Evolutionary conservation across 75 land plant species (phyloP), one percentile per base, ranked within the genome.

Genomic region (Pinus taeda): DNA sequence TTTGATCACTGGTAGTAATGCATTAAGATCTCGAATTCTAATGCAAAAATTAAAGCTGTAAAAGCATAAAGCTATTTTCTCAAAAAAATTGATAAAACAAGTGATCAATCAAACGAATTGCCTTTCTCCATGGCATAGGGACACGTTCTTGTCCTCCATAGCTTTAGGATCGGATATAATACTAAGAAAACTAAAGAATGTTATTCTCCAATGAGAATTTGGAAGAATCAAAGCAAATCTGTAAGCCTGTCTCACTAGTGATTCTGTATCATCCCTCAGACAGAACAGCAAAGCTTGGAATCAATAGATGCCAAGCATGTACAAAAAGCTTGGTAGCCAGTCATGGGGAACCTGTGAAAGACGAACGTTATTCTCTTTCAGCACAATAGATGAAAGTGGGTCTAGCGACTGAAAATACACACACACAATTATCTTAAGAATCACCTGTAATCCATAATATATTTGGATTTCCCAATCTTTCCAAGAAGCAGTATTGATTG

Each of bases 311-410:
- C 83, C 79, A 93, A 84, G 59, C 96, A 93, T 33, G 89, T 91
- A 69, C 90, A 85, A 71, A 93, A 93, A 13, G 96, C 96, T 83
- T 93, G 96, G 82, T 87, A 93, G n/a, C 85, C 96, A 49, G 91
- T 91, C 80, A 93, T 77, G 0, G 96, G 96, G 81, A 83, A 87
- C 55, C 96, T 93, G 91, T 57, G 12, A 78, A 6, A 53, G n/a
- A 59, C 15, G n/a, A 9, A 78, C 9, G 55, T 9, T 9, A 9
- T 49, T 3, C 55, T 49, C 55, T 49, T 9, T 49, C 55, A 49
- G 55, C 55, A 57, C 3, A 66, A 15, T n/a, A 24, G 33, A 24
- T 74, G 14, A 24, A 59, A 20, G 57, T n/a, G 1, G 22, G 9
- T 29, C 1, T 12, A 4, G 15, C 56, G 17, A 29, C 24, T 26